These are phyloP conservation scores for Extremus antarcticus DNA, from an alignment of 495 filamentous ascomycete genomes.

Conservation along the genomic window DNA sequence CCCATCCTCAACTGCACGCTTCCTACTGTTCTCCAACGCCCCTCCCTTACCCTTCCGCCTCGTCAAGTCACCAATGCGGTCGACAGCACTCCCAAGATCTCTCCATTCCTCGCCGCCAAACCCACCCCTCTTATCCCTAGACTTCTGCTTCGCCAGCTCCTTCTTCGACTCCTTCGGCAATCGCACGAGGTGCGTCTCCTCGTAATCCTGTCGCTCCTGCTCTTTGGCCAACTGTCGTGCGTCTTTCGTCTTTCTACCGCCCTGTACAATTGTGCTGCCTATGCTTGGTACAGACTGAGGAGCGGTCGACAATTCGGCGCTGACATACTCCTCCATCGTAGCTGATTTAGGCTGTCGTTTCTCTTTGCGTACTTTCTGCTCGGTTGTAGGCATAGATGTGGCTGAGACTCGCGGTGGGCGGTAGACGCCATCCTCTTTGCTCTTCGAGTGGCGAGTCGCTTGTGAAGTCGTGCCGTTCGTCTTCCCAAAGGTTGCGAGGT, in stretches of 20 bases:
- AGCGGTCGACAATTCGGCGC: conserved; percentile 61
- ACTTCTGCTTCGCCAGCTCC: conserved; percentile 64
- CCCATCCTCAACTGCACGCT: conserved; percentile 14
- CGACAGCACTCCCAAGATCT: conserved; percentile 63
- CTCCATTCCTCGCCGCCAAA: conserved; percentile 61
- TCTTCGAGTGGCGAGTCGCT: conserved; percentile 60
- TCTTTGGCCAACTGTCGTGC: conserved; percentile 10
- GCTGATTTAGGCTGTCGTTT: conserved; percentile 52
- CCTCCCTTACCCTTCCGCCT: conserved; percentile 11
- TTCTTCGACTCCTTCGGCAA: conserved; percentile 75
- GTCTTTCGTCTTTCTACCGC: conserved; percentile 12
- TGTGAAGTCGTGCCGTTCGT: conserved; percentile 42
- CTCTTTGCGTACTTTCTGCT: conserved; percentile 39
- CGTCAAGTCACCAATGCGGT: conserved; percentile 43
- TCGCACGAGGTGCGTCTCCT: conserved; percentile 63
- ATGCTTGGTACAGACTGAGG: conserved; percentile 62
- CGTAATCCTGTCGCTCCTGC: conserved; percentile 51
- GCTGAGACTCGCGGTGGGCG: conserved; percentile 61
- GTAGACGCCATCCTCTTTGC: conserved; percentile 47
- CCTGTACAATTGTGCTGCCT: conserved; percentile 37
- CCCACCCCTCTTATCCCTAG: conserved; percentile 32
- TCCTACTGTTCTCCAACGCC: conserved; percentile 21
- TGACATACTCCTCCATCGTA: conserved; percentile 75
- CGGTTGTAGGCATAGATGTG: conserved; percentile 61
- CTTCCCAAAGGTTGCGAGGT: conserved; percentile 27